phyloP scores from a whole-genome alignment of 2,329 filamentous ascomycete species.

The Beauveria australis region DNA sequence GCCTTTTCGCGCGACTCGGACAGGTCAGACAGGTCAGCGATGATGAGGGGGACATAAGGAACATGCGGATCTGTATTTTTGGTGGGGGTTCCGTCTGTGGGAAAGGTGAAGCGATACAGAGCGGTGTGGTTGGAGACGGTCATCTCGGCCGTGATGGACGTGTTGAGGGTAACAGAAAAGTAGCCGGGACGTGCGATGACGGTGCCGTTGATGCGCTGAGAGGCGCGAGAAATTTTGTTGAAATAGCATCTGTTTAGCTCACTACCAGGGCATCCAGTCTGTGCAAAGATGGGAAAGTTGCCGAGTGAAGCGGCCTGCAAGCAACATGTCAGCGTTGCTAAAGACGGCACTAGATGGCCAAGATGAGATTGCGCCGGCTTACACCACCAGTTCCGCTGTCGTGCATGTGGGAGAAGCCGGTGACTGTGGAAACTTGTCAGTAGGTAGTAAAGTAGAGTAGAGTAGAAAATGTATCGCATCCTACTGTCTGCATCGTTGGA shows the following conservation, averaged over 20 bases:
- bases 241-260: slow-evolving; percentile 42
- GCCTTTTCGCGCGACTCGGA: slow-evolving; percentile 19
- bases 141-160: slow-evolving; percentile 53
- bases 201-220: slow-evolving; percentile 39
- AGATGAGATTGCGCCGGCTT: slow-evolving; percentile 13
- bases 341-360: too few relatives aligned
- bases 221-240: slow-evolving; percentile 37
- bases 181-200: slow-evolving; percentile 53
- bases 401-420: slow-evolving; percentile 24
- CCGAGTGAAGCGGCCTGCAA: slow-evolving; percentile 34
- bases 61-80: slow-evolving; percentile 12
- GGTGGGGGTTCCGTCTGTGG: slow-evolving; percentile 21
- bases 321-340: neutral
- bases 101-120: slow-evolving; percentile 54
- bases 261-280: slow-evolving; percentile 37
- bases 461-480: neutral
- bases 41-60: slow-evolving; percentile 39
- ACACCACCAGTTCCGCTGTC: slow-evolving; percentile 24
- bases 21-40: slow-evolving; percentile 53
- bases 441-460: neutral
- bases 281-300: slow-evolving; percentile 44
- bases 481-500: slow-evolving; percentile 19
- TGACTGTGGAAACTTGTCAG: slow-evolving; percentile 16
- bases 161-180: slow-evolving; percentile 49
- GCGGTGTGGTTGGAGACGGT: slow-evolving; percentile 51